phyloP scores from a whole-genome alignment of 805 yeast genomes.

The Metschnikowia drakensbergensis region DNA sequence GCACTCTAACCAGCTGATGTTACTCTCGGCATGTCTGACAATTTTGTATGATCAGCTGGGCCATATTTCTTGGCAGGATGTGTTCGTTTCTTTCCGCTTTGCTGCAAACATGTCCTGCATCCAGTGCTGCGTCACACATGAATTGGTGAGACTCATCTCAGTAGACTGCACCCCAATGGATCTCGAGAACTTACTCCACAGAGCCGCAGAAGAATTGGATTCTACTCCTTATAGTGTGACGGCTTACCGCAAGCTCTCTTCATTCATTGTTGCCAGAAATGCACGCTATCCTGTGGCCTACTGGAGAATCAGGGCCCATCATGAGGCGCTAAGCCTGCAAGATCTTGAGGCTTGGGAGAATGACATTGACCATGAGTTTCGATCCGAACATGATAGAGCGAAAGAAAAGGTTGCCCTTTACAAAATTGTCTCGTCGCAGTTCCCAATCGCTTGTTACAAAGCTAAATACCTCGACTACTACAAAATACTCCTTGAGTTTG shows the following conservation, averaged over 20 bases:
- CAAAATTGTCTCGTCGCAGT: background rate
- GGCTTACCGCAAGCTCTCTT: background rate
- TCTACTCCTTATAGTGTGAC: background rate
- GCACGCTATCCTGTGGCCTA: background rate
- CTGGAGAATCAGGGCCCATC: conserved; percentile 5
- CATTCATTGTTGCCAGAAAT: background rate
- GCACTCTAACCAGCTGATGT: too few species aligned
- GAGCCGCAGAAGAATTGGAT: background rate
- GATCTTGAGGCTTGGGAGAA: conserved; percentile 10
- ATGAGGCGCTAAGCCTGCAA: conserved; percentile 2
- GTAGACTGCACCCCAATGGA: background rate
- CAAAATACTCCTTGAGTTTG: background rate
- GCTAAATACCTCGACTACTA: background rate
- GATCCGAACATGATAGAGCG: background rate
- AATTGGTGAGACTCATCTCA: background rate
- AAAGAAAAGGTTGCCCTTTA: background rate
- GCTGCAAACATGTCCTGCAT: background rate
- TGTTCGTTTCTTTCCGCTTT: background rate
- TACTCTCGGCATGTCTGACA: too few species aligned
- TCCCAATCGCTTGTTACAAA: conserved; percentile 2
- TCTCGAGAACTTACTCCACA: background rate
- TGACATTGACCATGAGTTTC: conserved; percentile 3
- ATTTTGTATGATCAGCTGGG: too few species aligned
- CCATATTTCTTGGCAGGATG: too few species aligned
- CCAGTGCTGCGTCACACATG: background rate